Base-by-base conservation (phyloP, 78 protist genomes). In the Polysphondylium violaceum region DNA sequence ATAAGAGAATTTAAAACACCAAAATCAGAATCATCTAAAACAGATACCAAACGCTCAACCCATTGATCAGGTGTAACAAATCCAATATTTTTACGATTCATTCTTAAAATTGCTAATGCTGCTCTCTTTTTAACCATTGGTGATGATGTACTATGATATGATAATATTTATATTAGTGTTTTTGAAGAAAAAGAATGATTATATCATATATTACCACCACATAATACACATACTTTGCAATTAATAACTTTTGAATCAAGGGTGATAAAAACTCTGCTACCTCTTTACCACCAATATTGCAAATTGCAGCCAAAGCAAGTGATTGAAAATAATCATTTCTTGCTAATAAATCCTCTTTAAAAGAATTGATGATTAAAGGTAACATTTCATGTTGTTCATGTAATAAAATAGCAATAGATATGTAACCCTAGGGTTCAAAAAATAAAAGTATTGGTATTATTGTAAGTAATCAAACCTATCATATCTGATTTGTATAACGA, bases 211-310 rank as follows among this genome's bases (percentile, higher is more conserved):
- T 58, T 58, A 58, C 29, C 29, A 61, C 23, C 35, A 61, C 35
- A 60, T 25, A 23, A 4, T 9, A 56, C 11, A 76, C 50, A 23
- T 67, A 83, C 90, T 87, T 87, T 35, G 95, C 31, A 38, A 92
- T 40, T 47, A 98, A 86, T n/a, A 98, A 65, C 38, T 74, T 76
- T 74, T 58, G 83, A 59, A 99, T 99, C 25, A 96, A 92, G 35
- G 58, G 56, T 16, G 96, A 40, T 47, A 98, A 94, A 21, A 97
- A 41, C 65, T 98, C 99, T 1, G 99, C 96, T 53, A 95, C 95
- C 19, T 99, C 99, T 31, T 51, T 41, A 41, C 98, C 98, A 29
- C 99, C 99, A 11, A 97, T 92, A 88, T 96, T 98, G 43, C 98
- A 96, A n/a, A 98, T 87, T 33, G 97, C 85, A 2, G 96, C 53